Conservation (phyloP, 768 basidiomycete species). For the Boletus reticuloceps region DNA sequence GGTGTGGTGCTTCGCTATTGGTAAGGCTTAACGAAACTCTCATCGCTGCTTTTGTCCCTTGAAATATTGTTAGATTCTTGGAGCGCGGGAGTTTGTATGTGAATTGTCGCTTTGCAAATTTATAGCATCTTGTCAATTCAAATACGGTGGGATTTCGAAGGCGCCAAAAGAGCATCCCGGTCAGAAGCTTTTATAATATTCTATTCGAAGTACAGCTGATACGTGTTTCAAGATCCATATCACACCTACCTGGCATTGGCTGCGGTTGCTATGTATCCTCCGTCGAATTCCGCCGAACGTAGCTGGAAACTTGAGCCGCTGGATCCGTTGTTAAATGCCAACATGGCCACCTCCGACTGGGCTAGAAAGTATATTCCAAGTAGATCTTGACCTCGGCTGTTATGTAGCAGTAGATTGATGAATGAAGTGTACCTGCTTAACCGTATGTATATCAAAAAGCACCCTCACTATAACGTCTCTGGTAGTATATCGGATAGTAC, state of each 20-base stretch:
- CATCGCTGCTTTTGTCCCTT: not conserved
- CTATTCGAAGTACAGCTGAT: slow-evolving; percentile 5
- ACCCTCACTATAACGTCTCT: slow-evolving; percentile 18
- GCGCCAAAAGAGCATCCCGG: slow-evolving; percentile 78
- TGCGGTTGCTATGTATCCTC: slow-evolving; percentile 66
- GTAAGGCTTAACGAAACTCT: slow-evolving; percentile 40
- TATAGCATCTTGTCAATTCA: slow-evolving; percentile 77
- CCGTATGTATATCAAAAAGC: not conserved
- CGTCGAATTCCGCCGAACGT: slow-evolving; percentile 28
- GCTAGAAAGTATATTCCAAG: slow-evolving; percentile 54
- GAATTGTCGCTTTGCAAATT: slow-evolving; percentile 55
- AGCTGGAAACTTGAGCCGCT: slow-evolving; percentile 61
- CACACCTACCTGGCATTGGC: slow-evolving; percentile 93
- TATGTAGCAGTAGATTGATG: not conserved
- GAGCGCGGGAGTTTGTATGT: slow-evolving; percentile 56
- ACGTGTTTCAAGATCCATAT: slow-evolving; percentile 70
- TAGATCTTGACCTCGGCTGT: slow-evolving; percentile 12
- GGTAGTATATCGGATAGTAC: slow-evolving; percentile 54
- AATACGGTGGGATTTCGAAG: slow-evolving; percentile 87
- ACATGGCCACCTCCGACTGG: slow-evolving; percentile 64
- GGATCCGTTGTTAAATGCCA: slow-evolving; percentile 73
- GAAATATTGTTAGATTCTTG: slow-evolving; percentile 58
- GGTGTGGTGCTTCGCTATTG: slow-evolving; percentile 80
- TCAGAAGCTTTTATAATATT: slow-evolving; percentile 29
- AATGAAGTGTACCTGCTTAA: too few relatives aligned